Base-by-base conservation (phyloP, 805 yeast species). In the Teunomyces stri region DNA sequence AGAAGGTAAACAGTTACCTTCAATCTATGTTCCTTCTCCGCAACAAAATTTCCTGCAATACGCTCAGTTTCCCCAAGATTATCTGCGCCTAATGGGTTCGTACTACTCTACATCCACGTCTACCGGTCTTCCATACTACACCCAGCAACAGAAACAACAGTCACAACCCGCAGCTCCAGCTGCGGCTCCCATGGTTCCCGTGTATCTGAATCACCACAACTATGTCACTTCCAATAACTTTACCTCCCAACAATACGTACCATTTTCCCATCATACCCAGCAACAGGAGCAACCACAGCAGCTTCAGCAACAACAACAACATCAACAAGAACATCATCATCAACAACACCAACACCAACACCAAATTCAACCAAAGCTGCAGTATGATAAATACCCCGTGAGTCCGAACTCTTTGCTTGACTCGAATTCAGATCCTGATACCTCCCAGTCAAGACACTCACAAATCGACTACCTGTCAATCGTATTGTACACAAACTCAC, bases 391-490 rank as follows among this genome's bases (percentile, higher is more conserved):
- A 6, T 47, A 38, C 27, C 46, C 50, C 12, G 31, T 28, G 12
- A 47, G 49, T 27, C 49, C 49, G 7, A 33, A 37, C 25, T 36
- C 46, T 11, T 21, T 38, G n/a, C 46, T 42, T 18, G 22, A 36
- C 11, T 41, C 43, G 4, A 31, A 28, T 29, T 21, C 29, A 12
- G 40, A 36, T 9, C 20, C 30, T 27, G 47, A 42, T 29, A 34
- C 44, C 12, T 42, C 38, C 11, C 21, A 36, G 20, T 37, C 43
- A 10, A 44, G 42, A 25, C 38, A 36, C 15, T 13, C 50, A 4
- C 51, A 56, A 11, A 68, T 69, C 33, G 71, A 69, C 48, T 68
- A 68, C 50, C 55, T 64, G 25, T 62, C 70, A 13, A 53, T 69
- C n/a, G 69, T 69, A 6, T 58, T 62, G 35, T 66, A 61, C 47